Percentiles rank a stretch among this genome's conserved stretches.
Evolutionary conservation across 176 grass and related monocot species (phyloP).

Genomic region (Poa pratensis): DNA sequence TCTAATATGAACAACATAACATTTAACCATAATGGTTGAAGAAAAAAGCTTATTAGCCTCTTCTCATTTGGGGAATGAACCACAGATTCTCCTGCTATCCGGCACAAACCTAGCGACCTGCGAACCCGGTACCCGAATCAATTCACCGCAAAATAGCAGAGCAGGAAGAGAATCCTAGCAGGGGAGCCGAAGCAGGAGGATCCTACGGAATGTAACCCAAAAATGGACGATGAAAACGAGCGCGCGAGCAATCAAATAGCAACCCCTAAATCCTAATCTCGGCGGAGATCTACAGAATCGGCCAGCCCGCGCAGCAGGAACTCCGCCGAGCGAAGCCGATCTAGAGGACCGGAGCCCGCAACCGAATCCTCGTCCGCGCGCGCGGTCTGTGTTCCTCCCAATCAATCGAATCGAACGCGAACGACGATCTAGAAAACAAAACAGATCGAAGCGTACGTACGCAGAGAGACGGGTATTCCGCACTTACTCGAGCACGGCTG

Average conservation of each 20-base stretch:
- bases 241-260: not conserved
- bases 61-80: not conserved
- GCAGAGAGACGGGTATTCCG: not conserved
- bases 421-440: no score
- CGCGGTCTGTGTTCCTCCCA: not conserved
- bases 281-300: conserved; percentile 29
- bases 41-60: not conserved
- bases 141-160: not conserved
- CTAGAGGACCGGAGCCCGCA: not conserved
- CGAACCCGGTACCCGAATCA: not conserved
- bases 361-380: not conserved
- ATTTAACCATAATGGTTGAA: not conserved
- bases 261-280: not conserved
- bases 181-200: not conserved
- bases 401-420: not conserved
- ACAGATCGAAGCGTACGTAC: not conserved
- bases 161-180: not conserved
- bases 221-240: not conserved
- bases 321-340: not conserved
- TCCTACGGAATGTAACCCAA: not conserved
- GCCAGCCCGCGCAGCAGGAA: not conserved
- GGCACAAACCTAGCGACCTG: not conserved
- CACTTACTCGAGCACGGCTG: not conserved
- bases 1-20: not conserved
- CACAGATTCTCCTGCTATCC: not conserved